A percentile compares a stretch with the other conserved stretches of the same genome.
Evolutionary conservation across 2,329 filamentous ascomycete species (phyloP).

Genomic region (Beauveria asiatica): DNA sequence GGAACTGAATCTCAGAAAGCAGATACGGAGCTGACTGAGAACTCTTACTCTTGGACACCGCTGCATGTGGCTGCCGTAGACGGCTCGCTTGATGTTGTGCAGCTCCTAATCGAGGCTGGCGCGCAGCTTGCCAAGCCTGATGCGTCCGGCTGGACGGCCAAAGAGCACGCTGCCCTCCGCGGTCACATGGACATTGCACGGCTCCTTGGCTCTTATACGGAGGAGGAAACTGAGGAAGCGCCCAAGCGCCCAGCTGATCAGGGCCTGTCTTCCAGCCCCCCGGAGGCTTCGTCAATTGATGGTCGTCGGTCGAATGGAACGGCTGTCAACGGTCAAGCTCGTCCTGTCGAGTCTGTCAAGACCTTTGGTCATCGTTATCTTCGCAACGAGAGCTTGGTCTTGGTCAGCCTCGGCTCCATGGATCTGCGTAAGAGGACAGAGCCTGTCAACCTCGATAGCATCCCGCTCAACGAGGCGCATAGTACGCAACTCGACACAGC

Average conservation of each 20-base stretch:
- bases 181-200: constrained; percentile 78
- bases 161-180: constrained; percentile 83
- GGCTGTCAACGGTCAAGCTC: constrained; percentile 35
- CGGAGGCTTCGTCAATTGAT: constrained; percentile 52
- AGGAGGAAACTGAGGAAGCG: constrained; percentile 22
- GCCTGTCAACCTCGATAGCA: constrained; percentile 78
- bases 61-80: constrained; percentile 89
- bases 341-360: constrained; percentile 71
- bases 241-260: constrained; percentile 19
- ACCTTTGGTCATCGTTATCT: constrained; percentile 95
- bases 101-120: constrained; percentile 69
- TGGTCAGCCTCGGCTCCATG: constrained; percentile 92
- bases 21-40: constrained; percentile 69
- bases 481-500: constrained; percentile 91
- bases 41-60: constrained; percentile 89
- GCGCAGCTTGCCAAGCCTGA: constrained; percentile 68
- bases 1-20: constrained; percentile 64
- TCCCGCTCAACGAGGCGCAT: constrained; percentile 81
- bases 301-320: constrained; percentile 44
- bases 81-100: constrained; percentile 65
- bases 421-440: constrained; percentile 76
- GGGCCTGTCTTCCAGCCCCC: constrained; percentile 16
- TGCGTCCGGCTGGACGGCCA: constrained; percentile 87
- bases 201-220: constrained; percentile 49
- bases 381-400: constrained; percentile 76